phyloP scores from a whole-genome alignment of 306 rosid species.

The Vigna nakashimae region DNA sequence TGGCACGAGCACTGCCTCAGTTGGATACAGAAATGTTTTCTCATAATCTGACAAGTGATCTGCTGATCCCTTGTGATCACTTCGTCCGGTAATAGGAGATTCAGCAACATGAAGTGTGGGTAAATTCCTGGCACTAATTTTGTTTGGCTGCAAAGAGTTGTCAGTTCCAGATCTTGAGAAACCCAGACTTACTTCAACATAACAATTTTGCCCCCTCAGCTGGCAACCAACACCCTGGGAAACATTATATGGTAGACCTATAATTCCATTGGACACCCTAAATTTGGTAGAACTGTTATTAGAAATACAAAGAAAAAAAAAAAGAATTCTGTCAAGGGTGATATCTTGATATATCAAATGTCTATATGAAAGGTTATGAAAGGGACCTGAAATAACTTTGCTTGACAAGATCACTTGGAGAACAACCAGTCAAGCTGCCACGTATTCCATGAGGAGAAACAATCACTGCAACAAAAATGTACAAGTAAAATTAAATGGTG shows the following conservation, averaged over 20 bases:
- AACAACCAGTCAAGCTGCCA: conserved; percentile 93
- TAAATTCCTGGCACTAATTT: conserved; percentile 54
- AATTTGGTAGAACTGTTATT: conserved; percentile 73
- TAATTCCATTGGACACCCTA: conserved; percentile 73
- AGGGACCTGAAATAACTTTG: conserved; percentile 83
- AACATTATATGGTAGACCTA: conserved; percentile 80
- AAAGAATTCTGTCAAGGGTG: conserved; percentile 33
- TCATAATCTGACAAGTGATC: conserved; percentile 62
- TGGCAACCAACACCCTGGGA: conserved; percentile 88
- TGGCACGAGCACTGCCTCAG: conserved; percentile 93
- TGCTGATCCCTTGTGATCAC: conserved; percentile 71
- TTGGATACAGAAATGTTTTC: conserved; percentile 85
- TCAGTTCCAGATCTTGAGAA: conserved; percentile 70
- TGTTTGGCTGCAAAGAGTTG: conserved; percentile 55
- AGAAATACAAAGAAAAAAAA: not conserved
- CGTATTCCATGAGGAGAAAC: conserved; percentile 98
- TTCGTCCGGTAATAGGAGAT: conserved; percentile 63
- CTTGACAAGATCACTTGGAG: conserved; percentile 90
- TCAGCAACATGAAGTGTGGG: conserved; percentile 64
- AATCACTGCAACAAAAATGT: conserved; percentile 65
- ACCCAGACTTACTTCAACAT: conserved; percentile 92
- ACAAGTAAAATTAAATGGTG: conserved; percentile 43
- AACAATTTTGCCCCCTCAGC: conserved; percentile 83
- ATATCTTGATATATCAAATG: conserved; percentile 32
- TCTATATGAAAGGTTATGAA: conserved; percentile 32